Evolutionary conservation across 2,329 filamentous ascomycete species (phyloP).

Genomic region (Tolypocladium tundrense): DNA sequence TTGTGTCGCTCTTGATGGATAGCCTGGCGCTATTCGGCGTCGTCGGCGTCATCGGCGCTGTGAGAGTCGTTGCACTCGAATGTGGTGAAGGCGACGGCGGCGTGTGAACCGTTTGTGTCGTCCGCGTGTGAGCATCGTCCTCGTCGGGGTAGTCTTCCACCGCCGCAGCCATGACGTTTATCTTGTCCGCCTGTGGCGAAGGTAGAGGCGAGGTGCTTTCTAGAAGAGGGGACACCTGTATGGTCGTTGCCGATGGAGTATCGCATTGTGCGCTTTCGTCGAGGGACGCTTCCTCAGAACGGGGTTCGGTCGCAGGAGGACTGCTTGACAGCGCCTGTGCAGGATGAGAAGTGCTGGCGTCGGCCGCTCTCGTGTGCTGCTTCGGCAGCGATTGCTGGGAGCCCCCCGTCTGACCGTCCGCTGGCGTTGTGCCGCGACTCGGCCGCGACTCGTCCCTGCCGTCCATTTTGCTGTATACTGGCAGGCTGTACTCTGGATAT

Average conservation of each 20-base stretch:
- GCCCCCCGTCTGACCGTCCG: too few relatives aligned
- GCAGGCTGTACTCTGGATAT: rapidly evolving
- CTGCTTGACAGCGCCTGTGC: background rate
- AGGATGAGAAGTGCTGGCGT: background rate
- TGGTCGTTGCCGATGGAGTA: background rate
- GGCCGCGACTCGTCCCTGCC: background rate
- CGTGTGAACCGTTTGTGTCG: background rate
- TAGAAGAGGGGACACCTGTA: background rate
- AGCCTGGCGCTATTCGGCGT: background rate
- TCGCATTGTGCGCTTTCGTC: background rate
- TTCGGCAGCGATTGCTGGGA: background rate
- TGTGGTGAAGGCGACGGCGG: slow-evolving; percentile 1
- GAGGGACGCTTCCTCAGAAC: background rate
- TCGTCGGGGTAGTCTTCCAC: slow-evolving; percentile 7
- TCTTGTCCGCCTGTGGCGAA: background rate
- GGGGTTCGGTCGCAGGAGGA: background rate
- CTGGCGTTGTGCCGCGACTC: background rate
- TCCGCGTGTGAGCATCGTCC: background rate
- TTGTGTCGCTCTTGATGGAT: background rate
- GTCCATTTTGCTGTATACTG: background rate
- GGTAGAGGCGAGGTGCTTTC: slow-evolving; percentile 1
- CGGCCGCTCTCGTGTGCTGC: background rate
- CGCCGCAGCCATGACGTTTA: background rate
- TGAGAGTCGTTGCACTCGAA: background rate
- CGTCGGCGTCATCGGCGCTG: background rate